phyloP scores from a whole-genome alignment of 1,139 yeast genomes.

The Kluyveromyces marxianus region DNA sequence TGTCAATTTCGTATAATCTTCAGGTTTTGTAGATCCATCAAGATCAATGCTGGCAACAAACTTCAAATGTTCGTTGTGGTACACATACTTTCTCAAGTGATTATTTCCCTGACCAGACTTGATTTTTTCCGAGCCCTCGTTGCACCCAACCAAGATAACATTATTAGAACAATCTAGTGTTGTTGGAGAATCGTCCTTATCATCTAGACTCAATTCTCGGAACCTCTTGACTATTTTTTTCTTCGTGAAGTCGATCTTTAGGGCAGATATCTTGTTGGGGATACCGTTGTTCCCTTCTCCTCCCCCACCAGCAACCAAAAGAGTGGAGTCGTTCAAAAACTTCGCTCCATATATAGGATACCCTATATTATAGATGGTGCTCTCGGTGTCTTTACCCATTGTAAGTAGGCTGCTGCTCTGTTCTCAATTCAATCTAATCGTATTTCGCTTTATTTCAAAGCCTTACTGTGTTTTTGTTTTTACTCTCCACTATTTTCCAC shows the following conservation, averaged over 20 bases:
- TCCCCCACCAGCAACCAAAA: conserved; percentile 87
- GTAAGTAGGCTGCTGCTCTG: neutral
- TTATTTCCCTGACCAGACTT: conserved; percentile 53
- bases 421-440: no score
- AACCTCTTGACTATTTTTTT: conserved; percentile 52
- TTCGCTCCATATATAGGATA: conserved; percentile 79
- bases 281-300: conserved; percentile 90
- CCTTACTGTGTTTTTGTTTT: no score
- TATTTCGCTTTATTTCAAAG: no score
- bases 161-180: conserved; percentile 51
- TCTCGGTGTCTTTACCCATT: conserved; percentile 26
- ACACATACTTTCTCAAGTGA: conserved; percentile 61
- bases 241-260: conserved; percentile 46
- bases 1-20: conserved; percentile 55
- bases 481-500: no score
- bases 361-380: conserved; percentile 43
- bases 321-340: conserved; percentile 53
- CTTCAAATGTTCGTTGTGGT: conserved; percentile 52
- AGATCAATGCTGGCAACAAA: conserved; percentile 49
- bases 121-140: conserved; percentile 53
- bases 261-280: conserved; percentile 75
- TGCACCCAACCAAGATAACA: conserved; percentile 62
- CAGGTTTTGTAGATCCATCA: conserved; percentile 33
- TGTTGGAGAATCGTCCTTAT: conserved; percentile 69
- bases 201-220: conserved; percentile 54